A percentile compares a stretch with the other conserved stretches of the same genome.
Conservation (phyloP, 2,329 filamentous ascomycete genomes). For the Chrysosporium queenslandicum region DNA sequence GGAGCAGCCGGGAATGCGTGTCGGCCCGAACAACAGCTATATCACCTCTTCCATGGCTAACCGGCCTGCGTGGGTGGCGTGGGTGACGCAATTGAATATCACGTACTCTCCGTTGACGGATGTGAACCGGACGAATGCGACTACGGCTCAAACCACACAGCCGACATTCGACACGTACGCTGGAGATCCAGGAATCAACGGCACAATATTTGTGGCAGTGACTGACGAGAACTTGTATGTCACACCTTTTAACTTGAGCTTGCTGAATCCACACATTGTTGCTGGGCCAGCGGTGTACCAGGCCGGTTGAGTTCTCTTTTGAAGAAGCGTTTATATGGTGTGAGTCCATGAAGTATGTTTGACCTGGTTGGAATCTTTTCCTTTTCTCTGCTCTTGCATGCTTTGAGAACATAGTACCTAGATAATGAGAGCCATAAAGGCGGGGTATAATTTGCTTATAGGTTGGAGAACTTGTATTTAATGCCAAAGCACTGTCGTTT, state of each 20-base stretch:
- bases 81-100: constrained; percentile 66
- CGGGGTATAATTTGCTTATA: neutral
- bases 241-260: constrained; percentile 65
- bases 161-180: constrained; percentile 58
- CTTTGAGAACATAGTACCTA: neutral
- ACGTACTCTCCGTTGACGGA: constrained; percentile 56
- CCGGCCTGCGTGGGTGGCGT: constrained; percentile 57
- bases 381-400: neutral
- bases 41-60: constrained; percentile 53
- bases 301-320: constrained; percentile 50
- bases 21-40: constrained; percentile 78
- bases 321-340: neutral
- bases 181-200: constrained; percentile 61
- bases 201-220: constrained; percentile 67
- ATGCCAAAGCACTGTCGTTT: no score
- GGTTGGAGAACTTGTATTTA: no score
- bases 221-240: constrained; percentile 59
- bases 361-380: neutral
- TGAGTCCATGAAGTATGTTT: neutral
- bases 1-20: constrained; percentile 56
- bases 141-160: constrained; percentile 37
- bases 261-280: constrained; percentile 66
- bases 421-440: neutral
- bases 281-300: constrained; percentile 64
- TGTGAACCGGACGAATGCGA: constrained; percentile 4